These are phyloP conservation scores for Phycomyces blakesleeanus DNA, from an alignment of 192 early-diverging fungal species.

Conservation along the genomic window DNA sequence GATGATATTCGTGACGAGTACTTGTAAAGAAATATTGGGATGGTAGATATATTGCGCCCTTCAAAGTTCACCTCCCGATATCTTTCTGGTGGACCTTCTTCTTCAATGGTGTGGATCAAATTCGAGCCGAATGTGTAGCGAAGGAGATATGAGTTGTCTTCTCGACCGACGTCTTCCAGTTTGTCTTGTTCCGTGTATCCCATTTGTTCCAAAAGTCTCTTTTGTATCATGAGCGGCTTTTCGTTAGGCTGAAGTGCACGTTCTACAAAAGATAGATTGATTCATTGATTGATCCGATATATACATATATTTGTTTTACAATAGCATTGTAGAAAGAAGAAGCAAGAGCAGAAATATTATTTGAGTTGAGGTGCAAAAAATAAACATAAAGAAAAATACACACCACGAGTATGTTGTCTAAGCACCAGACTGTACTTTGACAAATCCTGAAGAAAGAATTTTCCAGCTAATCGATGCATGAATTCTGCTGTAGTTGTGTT, in stretches of 20 bases:
- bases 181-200: conserved; percentile 78
- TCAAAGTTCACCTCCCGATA: conserved; percentile 63
- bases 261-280: conserved; percentile 49
- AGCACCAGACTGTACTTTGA: conserved; percentile 30
- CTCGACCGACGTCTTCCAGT: conserved; percentile 73
- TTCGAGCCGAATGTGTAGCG: conserved; percentile 68
- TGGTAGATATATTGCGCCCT: conserved; percentile 65
- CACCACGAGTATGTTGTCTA: conserved; percentile 21
- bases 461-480: conserved; percentile 68
- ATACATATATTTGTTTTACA: no score
- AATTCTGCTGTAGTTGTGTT: conserved; percentile 73
- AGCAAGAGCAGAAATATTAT: no score
- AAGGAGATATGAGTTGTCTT: conserved; percentile 82
- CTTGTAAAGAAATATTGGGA: conserved; percentile 74
- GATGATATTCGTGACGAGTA: conserved; percentile 65
- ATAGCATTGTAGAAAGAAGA: no score
- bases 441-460: conserved; percentile 77
- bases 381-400: no score
- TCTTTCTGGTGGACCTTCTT: conserved; percentile 35
- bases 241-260: conserved; percentile 67
- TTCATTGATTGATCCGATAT: no score
- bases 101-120: conserved; percentile 35
- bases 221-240: conserved; percentile 70
- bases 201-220: conserved; percentile 68
- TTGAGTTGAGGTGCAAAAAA: no score